A percentile compares a stretch with the other conserved stretches of the same genome.
These are phyloP conservation scores for Kluyveromyces sp. DNA, from an alignment of 1,139 yeast genomes.

Conservation along the genomic window DNA sequence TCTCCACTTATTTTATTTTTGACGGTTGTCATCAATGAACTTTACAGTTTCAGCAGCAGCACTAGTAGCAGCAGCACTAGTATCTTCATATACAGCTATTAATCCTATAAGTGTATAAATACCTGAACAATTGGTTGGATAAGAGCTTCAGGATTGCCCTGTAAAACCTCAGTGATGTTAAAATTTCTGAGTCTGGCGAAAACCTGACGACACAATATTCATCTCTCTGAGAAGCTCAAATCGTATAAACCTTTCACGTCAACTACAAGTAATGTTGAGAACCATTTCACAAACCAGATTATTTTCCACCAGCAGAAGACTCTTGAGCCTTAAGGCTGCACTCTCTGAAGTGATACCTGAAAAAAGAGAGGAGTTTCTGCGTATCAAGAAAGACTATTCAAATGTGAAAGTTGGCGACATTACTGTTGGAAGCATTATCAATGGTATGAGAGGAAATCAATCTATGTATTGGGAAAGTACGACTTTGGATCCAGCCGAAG, in stretches of 20 bases:
- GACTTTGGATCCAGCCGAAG: slow-evolving; percentile 43
- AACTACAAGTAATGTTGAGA: neutral
- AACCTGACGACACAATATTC: neutral
- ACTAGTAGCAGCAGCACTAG: no score
- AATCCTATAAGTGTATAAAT: no score
- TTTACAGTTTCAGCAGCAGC: no score
- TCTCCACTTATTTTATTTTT: no score
- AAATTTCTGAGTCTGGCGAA: no score
- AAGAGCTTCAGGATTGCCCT: neutral
- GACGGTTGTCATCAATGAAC: no score
- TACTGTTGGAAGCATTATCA: slow-evolving; percentile 39
- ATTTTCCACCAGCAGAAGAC: slow-evolving; percentile 7
- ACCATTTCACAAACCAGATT: neutral
- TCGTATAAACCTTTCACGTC: neutral
- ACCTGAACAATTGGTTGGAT: neutral
- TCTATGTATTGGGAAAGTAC: slow-evolving; percentile 50
- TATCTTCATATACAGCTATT: no score
- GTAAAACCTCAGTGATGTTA: no score
- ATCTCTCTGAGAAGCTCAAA: neutral
- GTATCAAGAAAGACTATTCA: slow-evolving; percentile 33
- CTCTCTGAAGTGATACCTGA: slow-evolving; percentile 37
- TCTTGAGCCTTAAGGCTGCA: slow-evolving; percentile 30
- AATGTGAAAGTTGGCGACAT: slow-evolving; percentile 34
- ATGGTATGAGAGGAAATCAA: slow-evolving; percentile 51
- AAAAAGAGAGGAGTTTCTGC: slow-evolving; percentile 32